Evolutionary conservation across 1,284 basidiomycete species (phyloP).

Genomic region (Ustilago bromivora): DNA sequence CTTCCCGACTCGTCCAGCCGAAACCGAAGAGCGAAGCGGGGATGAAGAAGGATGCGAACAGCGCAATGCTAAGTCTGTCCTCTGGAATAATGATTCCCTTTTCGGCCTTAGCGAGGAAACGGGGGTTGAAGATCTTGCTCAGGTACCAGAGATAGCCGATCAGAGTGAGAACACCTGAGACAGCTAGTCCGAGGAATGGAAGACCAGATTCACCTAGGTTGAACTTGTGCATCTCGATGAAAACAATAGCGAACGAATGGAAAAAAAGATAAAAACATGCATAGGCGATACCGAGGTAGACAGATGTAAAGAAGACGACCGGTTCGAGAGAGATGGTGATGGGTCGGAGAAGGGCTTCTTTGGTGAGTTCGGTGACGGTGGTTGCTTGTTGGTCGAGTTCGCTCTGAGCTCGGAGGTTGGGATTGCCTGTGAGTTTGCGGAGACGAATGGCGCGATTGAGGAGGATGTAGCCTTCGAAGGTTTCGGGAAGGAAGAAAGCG

Average conservation of each 20-base stretch:
- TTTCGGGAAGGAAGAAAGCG: slow-evolving; percentile 66
- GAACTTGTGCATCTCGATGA: slow-evolving; percentile 47
- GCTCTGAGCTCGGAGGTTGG: slow-evolving; percentile 35
- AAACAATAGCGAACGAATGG: slow-evolving; percentile 49
- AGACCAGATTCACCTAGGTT: slow-evolving; percentile 50
- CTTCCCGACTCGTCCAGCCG: slow-evolving; percentile 53
- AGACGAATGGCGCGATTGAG: slow-evolving; percentile 62
- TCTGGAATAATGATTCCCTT: slow-evolving; percentile 73
- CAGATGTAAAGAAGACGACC: slow-evolving; percentile 37
- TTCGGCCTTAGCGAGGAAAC: slow-evolving; percentile 36
- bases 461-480: slow-evolving; percentile 66
- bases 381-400: slow-evolving; percentile 31
- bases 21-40: slow-evolving; percentile 74
- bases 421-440: slow-evolving; percentile 61
- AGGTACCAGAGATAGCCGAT: slow-evolving; percentile 47
- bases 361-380: slow-evolving; percentile 28
- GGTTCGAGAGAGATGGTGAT: slow-evolving; percentile 38
- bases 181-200: slow-evolving; percentile 46
- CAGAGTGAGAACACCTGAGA: slow-evolving; percentile 24
- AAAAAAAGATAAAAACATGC: slow-evolving; percentile 42
- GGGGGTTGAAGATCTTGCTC: slow-evolving; percentile 36
- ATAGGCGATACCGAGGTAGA: slow-evolving; percentile 35
- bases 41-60: slow-evolving; percentile 78
- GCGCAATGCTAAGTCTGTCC: slow-evolving; percentile 62
- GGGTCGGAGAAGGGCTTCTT: slow-evolving; percentile 43